Evolutionary conservation across 805 yeast genomes (phyloP).

Genomic region (Ogataea kodamae): DNA sequence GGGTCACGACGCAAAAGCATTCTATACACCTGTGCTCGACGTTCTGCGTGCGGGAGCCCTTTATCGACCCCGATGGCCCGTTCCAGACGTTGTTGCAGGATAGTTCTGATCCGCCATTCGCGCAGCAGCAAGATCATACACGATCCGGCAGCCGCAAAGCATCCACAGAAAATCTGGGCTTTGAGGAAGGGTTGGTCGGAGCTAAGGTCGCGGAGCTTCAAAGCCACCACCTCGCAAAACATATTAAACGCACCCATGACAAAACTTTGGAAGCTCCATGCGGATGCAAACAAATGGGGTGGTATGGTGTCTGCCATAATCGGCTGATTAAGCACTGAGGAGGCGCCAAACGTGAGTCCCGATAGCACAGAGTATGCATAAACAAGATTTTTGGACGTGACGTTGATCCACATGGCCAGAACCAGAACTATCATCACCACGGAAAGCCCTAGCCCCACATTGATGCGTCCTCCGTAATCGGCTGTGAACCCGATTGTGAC

Average conservation of each 20-base stretch:
- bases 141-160: constrained; percentile 43
- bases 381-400: constrained; percentile 33
- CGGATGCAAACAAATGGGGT: constrained; percentile 30
- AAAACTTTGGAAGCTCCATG: constrained; percentile 29
- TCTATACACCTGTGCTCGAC: neutral
- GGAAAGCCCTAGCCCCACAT: constrained; percentile 38
- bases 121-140: constrained; percentile 44
- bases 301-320: constrained; percentile 30
- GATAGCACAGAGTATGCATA: constrained; percentile 37
- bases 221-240: constrained; percentile 31
- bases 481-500: constrained; percentile 46
- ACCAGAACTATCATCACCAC: constrained; percentile 34
- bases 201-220: constrained; percentile 23
- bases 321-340: constrained; percentile 31
- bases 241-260: constrained; percentile 29
- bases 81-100: constrained; percentile 25
- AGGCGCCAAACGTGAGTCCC: constrained; percentile 47
- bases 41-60: neutral
- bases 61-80: constrained; percentile 9
- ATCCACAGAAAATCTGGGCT: constrained; percentile 61
- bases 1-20: constrained; percentile 1
- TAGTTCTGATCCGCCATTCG: constrained; percentile 45
- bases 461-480: constrained; percentile 46
- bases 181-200: constrained; percentile 45
- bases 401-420: constrained; percentile 45